A percentile compares a stretch with the other conserved stretches of the same genome.
phyloP scores from a whole-genome alignment of 1,139 yeast genomes.

The Taphrina wiesneri region DNA sequence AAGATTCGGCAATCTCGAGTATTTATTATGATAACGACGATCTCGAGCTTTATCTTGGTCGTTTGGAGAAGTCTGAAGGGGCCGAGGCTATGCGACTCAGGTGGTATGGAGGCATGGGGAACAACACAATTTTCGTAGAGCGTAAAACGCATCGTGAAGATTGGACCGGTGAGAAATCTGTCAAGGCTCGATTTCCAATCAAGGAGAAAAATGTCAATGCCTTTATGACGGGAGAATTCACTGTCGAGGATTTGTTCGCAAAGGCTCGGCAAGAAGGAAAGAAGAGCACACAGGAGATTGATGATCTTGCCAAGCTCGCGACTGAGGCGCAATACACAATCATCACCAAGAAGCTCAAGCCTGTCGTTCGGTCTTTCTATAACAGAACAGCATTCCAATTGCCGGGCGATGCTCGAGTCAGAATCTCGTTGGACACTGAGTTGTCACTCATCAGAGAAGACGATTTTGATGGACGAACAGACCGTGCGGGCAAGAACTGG shows the following conservation, averaged over 20 bases:
- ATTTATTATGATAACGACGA: conserved; percentile 88
- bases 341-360: conserved; percentile 78
- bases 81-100: conserved; percentile 97
- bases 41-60: conserved; percentile 88
- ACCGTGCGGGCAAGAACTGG: conserved; percentile 92
- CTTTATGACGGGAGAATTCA: conserved; percentile 76
- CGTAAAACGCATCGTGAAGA: conserved; percentile 98
- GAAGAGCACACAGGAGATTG: conserved; percentile 82
- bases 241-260: conserved; percentile 86
- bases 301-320: conserved; percentile 86
- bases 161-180: conserved; percentile 99
- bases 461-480: conserved; percentile 79
- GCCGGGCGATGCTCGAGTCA: conserved; percentile 98
- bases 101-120: conserved; percentile 98
- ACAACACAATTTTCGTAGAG: conserved; percentile 90
- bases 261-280: conserved; percentile 91
- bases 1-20: conserved; percentile 94
- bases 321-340: conserved; percentile 89
- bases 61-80: conserved; percentile 94
- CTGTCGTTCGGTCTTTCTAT: conserved; percentile 93
- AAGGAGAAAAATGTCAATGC: conserved; percentile 88
- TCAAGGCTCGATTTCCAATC: conserved; percentile 89
- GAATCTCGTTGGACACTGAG: conserved; percentile 95
- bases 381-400: conserved; percentile 98
- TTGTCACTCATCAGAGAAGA: conserved; percentile 95